Percentiles rank a stretch among this genome's conserved stretches.
Evolutionary conservation across 768 basidiomycete genomes (phyloP).

Genomic region (Cantharellus cinnabarinus): DNA sequence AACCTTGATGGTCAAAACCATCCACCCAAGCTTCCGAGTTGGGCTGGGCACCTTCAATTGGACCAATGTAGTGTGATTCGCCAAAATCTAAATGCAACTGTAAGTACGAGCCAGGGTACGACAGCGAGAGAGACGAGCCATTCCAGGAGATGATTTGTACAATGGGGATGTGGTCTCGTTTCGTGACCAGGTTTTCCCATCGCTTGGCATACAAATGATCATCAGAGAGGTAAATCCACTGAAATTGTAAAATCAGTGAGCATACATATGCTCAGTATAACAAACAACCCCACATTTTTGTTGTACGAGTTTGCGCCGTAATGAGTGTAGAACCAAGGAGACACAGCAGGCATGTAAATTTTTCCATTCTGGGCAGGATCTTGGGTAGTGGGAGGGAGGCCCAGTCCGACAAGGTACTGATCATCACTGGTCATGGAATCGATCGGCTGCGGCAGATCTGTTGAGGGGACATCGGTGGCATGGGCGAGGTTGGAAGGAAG

Average conservation of each 20-base stretch:
- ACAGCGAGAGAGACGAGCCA: constrained; percentile 9
- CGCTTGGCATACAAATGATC: constrained; percentile 18
- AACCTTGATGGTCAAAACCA: constrained; percentile 3
- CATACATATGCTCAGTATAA: not conserved
- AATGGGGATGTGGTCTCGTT: constrained; percentile 16
- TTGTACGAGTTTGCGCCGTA: constrained; percentile 44
- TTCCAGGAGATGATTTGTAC: constrained; percentile 19
- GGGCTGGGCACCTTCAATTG: constrained; percentile 13
- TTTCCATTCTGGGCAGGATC: constrained; percentile 6
- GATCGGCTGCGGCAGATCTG: not conserved
- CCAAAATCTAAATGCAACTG: constrained; percentile 29
- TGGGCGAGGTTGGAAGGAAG: constrained; percentile 10
- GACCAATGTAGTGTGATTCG: constrained; percentile 22
- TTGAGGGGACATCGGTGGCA: constrained; percentile 4
- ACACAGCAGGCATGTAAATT: constrained; percentile 33
- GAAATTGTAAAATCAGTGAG: not conserved
- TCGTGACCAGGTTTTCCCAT: constrained; percentile 16
- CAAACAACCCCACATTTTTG: constrained; percentile 28
- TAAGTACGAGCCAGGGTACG: not conserved
- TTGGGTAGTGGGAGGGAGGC: not conserved
- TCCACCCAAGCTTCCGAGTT: constrained; percentile 18
- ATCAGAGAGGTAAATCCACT: constrained; percentile 14
- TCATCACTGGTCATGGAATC: not conserved
- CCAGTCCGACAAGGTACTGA: not conserved
- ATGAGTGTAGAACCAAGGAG: constrained; percentile 69